These are phyloP conservation scores for Cadophora malorum DNA, from an alignment of 2,329 filamentous ascomycete genomes.

Conservation along the genomic window DNA sequence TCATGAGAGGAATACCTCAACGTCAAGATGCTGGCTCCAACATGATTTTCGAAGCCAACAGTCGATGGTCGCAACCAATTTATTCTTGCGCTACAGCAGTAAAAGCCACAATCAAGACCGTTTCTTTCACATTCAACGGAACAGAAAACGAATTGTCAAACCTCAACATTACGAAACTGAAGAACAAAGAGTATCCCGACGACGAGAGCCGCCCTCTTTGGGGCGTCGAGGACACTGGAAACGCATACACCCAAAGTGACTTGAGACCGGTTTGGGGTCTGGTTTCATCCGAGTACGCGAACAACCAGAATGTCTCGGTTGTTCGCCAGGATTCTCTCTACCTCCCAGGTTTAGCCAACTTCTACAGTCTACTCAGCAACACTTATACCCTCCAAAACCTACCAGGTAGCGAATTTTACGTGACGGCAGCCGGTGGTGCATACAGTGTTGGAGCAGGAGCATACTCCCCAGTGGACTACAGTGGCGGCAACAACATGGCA, in stretches of 20 bases:
- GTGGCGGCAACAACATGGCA: constrained; percentile 48
- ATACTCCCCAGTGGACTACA: constrained; percentile 43
- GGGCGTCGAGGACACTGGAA: constrained; percentile 48
- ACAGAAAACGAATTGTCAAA: constrained; percentile 46
- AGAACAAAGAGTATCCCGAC: constrained; percentile 44
- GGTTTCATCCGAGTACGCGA: constrained; percentile 43
- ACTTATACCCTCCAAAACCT: constrained; percentile 42
- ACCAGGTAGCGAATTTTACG: constrained; percentile 46
- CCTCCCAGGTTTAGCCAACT: constrained; percentile 27
- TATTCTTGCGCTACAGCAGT: constrained; percentile 52
- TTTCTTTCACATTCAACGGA: constrained; percentile 52
- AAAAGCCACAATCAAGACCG: constrained; percentile 54
- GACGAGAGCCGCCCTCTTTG: constrained; percentile 43
- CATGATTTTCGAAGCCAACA: constrained; percentile 49
- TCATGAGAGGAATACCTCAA: constrained; percentile 50
- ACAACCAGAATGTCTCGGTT: constrained; percentile 45
- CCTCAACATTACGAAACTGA: constrained; percentile 46
- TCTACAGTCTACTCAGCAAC: neutral
- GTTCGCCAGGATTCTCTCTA: constrained; percentile 37
- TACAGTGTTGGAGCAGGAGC: constrained; percentile 18
- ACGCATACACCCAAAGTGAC: constrained; percentile 34
- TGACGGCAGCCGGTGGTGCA: constrained; percentile 20
- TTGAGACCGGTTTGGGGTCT: constrained; percentile 51
- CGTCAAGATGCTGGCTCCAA: constrained; percentile 46
- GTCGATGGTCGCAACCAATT: constrained; percentile 51